Evolutionary conservation across 176 grass and related monocot species (phyloP).

Genomic region (Hordeum vulgare): MorexV3_pseudomolecules_assembly NC_058521.1:163009764-163010263

Average conservation of each 20-base stretch:
- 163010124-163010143: neutral
- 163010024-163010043: slow-evolving; percentile 11
- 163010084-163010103: slow-evolving; percentile 14
- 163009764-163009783: too few relatives aligned
- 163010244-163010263: slow-evolving; percentile 37
- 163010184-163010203: slow-evolving; percentile 47
- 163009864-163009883: too few relatives aligned
- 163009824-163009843: too few relatives aligned
- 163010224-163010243: slow-evolving; percentile 59
- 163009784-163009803: too few relatives aligned
- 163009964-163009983: neutral
- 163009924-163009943: neutral
- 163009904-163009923: too few relatives aligned
- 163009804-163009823: too few relatives aligned
- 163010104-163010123: slow-evolving; percentile 6
- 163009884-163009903: too few relatives aligned
- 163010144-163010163: slow-evolving; percentile 1
- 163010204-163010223: slow-evolving; percentile 55
- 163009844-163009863: too few relatives aligned
- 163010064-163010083: slow-evolving; percentile 30
- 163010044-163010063: neutral
- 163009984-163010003: neutral
- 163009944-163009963: neutral
- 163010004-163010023: slow-evolving; percentile 7
- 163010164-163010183: slow-evolving; percentile 43